Evolutionary conservation across 352 stramenopile species (phyloP), one percentile per base, ranked within the genome.

Genomic region (Thraustotheca clavata): DNA sequence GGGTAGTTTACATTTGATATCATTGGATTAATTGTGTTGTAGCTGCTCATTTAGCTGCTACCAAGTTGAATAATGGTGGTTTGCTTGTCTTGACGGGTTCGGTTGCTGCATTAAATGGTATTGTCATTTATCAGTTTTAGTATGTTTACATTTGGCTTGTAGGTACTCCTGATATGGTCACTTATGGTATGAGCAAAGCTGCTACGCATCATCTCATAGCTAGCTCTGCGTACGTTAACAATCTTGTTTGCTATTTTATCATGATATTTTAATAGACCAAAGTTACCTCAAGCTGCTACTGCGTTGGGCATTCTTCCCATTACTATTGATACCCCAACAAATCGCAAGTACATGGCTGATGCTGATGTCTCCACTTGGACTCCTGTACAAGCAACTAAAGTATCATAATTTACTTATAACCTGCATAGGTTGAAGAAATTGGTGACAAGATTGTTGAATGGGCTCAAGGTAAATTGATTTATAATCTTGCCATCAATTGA

Each of bases 291-390:
- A 8, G 68, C 74, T 26, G 69, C 80, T 18, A 77, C 79, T 0
- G 79, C 79, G 3, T 49, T 91, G 18, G 84, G 79, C 6, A 74
- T 96, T 26, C 72, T 95, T 0, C 87, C 87, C 3, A 66, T 68
- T 29, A 94, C 83, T 16, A 94, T 95, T 54, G 87, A 96, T 67
- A 96, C 87, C 41, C 83, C 87, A 3, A 92, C 86, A 70, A 96
- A 96, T 68, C 85, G 86, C 62, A 87, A 89, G 73, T 89, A 74
- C 65, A 95, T 94, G 83, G 74, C 71, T 1, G 76, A 92, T 48
- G 85, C 86, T 22, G 87, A 96, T 62, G 89, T 89, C 62, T 85
- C 80, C 5, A 86, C 76, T 7, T 92, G 85, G 85, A 92, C 85
- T 9, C 88, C 80, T 65, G 79, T 89, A 33, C 20, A 9, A 49